Percentiles rank a stretch among this genome's conserved stretches.
Conservation (phyloP, 148 eudicot genomes). For the Rhododendron simsii region DNA sequence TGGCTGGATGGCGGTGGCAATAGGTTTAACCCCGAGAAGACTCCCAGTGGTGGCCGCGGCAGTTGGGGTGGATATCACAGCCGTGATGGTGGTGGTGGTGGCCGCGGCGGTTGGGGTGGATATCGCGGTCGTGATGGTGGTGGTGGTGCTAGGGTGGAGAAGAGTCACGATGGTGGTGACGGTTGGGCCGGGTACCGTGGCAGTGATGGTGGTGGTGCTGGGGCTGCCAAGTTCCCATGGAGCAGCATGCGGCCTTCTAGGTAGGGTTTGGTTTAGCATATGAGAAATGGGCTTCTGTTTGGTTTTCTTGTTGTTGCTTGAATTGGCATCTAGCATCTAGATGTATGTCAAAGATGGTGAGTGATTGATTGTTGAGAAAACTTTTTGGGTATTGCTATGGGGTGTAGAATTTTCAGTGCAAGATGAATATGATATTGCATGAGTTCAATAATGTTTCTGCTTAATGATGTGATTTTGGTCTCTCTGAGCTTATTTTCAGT, state of each 20-base stretch:
- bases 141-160: constrained; percentile 19
- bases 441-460: neutral
- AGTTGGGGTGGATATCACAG: neutral
- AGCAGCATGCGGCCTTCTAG: constrained; percentile 7
- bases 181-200: neutral
- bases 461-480: neutral
- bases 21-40: constrained; percentile 12
- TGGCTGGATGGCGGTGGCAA: constrained; percentile 61
- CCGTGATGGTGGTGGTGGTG: neutral
- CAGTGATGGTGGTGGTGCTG: neutral
- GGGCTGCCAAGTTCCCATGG: neutral
- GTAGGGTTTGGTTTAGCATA: neutral
- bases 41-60: constrained; percentile 11
- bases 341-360: neutral
- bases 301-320: constrained; percentile 1
- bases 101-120: neutral
- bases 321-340: neutral
- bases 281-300: neutral
- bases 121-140: neutral
- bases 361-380: neutral
- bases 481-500: neutral
- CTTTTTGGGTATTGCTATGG: neutral
- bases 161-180: neutral
- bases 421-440: neutral
- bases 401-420: neutral